phyloP scores from a whole-genome alignment of 108 stramenopile genomes.

The Stephanodiscus triporus region DNA sequence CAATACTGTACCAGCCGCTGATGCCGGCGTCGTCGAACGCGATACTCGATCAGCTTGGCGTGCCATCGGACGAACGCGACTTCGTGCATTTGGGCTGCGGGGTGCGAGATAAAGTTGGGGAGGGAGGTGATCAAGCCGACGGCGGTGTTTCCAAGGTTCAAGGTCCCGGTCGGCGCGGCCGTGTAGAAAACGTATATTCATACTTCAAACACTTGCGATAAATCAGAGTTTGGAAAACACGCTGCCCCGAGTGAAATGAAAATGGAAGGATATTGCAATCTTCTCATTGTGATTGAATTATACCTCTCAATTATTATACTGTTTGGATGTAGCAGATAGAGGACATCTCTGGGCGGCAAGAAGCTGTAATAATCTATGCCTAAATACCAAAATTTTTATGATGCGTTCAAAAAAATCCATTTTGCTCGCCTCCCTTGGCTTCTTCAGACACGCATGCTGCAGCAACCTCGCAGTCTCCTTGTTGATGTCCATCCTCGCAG shows the following conservation, averaged over 20 bases:
- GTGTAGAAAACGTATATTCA: no score
- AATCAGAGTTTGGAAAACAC: no score
- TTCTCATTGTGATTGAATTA: no score
- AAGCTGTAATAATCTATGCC: no score
- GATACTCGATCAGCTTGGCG: slow-evolving; percentile 87
- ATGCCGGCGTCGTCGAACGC: slow-evolving; percentile 84
- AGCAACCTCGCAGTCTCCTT: slow-evolving; percentile 64
- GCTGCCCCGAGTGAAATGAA: no score
- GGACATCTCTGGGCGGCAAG: no score
- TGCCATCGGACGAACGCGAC: slow-evolving; percentile 75
- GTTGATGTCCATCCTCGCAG: slow-evolving; percentile 80
- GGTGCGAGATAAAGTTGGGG: slow-evolving; percentile 58
- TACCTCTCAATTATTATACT: no score
- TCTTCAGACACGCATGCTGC: slow-evolving; percentile 68
- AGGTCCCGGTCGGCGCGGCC: slow-evolving; percentile 47
- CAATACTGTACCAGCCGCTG: slow-evolving; percentile 92
- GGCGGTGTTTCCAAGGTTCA: slow-evolving; percentile 80
- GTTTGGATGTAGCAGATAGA: no score
- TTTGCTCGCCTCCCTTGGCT: slow-evolving; percentile 75
- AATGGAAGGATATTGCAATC: no score
- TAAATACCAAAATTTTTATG: background rate
- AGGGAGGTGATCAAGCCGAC: slow-evolving; percentile 65
- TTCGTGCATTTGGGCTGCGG: slow-evolving; percentile 70
- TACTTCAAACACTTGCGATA: no score
- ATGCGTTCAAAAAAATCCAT: slow-evolving; percentile 37